A percentile compares a stretch with the other conserved stretches of the same genome.
phyloP scores from a whole-genome alignment of 2,329 filamentous ascomycete species.

The Aspergillus puulaauensis region DNA sequence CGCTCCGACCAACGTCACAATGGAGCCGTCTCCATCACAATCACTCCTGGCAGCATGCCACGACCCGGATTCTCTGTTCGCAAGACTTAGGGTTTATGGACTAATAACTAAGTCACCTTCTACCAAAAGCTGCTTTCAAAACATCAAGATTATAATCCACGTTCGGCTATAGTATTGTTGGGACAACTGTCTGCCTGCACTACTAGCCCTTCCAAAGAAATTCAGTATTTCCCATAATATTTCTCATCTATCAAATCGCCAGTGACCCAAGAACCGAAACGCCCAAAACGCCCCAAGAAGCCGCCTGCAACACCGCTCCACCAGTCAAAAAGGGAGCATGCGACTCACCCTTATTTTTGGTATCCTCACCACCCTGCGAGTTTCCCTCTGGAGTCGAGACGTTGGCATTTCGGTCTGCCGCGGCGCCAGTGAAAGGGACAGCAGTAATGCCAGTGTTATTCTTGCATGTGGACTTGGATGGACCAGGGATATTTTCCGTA shows the following conservation, averaged over 20 bases:
- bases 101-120: not conserved
- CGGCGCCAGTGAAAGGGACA: constrained; percentile 39
- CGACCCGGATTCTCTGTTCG: no score
- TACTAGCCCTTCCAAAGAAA: not conserved
- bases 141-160: not conserved
- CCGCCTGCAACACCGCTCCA: constrained; percentile 33
- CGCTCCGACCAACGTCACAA: no score
- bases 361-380: constrained; percentile 24
- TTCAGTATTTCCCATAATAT: no score
- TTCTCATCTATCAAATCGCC: no score
- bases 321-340: constrained; percentile 22
- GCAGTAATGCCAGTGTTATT: constrained; percentile 59
- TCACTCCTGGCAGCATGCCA: no score
- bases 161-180: not conserved
- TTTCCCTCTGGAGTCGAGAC: constrained; percentile 36
- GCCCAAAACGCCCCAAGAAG: constrained; percentile 38
- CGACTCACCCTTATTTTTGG: no score
- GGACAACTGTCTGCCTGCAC: not conserved
- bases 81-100: not conserved
- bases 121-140: not conserved
- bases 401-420: constrained; percentile 46
- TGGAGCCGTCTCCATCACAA: no score
- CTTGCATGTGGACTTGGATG: constrained; percentile 50
- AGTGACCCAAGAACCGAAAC: constrained; percentile 29
- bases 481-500: constrained; percentile 45